A percentile compares a stretch with the other conserved stretches of the same genome.
Conservation (phyloP, 441 rosid genomes). For the Pelargonium exstipulatum region DNA sequence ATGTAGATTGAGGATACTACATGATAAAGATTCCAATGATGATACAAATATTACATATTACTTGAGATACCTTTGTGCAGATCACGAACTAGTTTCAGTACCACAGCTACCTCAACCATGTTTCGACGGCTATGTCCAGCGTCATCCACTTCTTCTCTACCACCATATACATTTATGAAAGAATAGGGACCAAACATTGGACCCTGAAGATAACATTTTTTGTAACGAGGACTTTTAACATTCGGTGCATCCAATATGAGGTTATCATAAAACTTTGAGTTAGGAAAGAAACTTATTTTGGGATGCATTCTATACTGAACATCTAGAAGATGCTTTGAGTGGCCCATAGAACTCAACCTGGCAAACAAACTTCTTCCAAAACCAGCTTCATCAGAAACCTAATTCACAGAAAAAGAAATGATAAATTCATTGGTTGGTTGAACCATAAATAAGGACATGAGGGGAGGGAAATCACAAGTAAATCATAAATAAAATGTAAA, state of each 20-base stretch:
- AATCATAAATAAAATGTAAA: background rate
- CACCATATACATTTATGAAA: constrained; percentile 38
- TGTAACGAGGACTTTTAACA: constrained; percentile 24
- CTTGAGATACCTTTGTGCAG: constrained; percentile 29
- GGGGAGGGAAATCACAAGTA: background rate
- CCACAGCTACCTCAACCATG: constrained; percentile 39
- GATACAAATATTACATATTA: background rate
- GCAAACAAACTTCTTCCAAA: constrained; percentile 48
- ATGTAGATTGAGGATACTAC: background rate
- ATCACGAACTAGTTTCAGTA: constrained; percentile 25
- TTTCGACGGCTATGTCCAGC: constrained; percentile 31
- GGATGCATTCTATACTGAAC: constrained; percentile 57
- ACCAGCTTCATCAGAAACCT: constrained; percentile 39
- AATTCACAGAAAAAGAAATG: background rate
- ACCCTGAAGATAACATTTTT: constrained; percentile 26
- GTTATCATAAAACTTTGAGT: constrained; percentile 29
- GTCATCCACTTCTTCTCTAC: constrained; percentile 34
- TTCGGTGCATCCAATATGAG: constrained; percentile 30
- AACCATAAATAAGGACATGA: background rate
- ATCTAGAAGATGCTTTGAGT: constrained; percentile 34
- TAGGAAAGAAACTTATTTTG: constrained; percentile 39
- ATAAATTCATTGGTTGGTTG: background rate
- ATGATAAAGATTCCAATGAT: background rate
- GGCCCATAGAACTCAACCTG: constrained; percentile 37
- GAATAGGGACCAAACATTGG: constrained; percentile 44